These are phyloP conservation scores for Pythium myriotylum DNA, from an alignment of 352 stramenopile genomes.

Conservation along the genomic window DNA sequence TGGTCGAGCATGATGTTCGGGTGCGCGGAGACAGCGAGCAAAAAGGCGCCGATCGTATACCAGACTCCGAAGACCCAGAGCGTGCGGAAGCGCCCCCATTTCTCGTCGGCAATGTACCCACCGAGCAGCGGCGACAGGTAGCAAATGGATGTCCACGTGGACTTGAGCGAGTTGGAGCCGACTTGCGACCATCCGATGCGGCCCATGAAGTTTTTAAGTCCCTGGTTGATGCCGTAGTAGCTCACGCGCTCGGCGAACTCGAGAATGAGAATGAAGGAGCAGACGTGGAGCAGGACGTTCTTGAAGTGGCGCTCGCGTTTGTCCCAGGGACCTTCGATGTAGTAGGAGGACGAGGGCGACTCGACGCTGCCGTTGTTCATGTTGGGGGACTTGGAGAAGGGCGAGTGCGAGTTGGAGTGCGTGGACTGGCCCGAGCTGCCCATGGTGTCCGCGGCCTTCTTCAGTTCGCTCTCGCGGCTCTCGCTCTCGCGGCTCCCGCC, in stretches of 20 bases:
- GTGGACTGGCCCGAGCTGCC: slow-evolving; percentile 28
- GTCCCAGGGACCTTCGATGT: slow-evolving; percentile 78
- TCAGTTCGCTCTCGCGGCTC: not conserved
- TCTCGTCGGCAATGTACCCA: slow-evolving; percentile 87
- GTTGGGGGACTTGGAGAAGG: slow-evolving; percentile 52
- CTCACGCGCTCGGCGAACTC: slow-evolving; percentile 78
- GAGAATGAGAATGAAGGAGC: slow-evolving; percentile 86
- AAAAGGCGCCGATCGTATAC: slow-evolving; percentile 74
- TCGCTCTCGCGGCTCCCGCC: not conserved
- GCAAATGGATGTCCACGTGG: slow-evolving; percentile 87
- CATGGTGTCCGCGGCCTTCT: slow-evolving; percentile 11
- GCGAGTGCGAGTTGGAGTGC: slow-evolving; percentile 52
- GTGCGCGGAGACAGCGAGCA: slow-evolving; percentile 69
- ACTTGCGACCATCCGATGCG: slow-evolving; percentile 74
- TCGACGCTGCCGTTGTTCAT: slow-evolving; percentile 40
- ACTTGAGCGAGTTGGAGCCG: slow-evolving; percentile 87
- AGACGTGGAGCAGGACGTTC: slow-evolving; percentile 84
- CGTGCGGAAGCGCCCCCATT: slow-evolving; percentile 85
- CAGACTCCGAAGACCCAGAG: slow-evolving; percentile 81
- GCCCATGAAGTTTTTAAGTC: slow-evolving; percentile 88
- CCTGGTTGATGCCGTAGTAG: slow-evolving; percentile 90
- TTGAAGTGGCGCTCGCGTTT: slow-evolving; percentile 78
- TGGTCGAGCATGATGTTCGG: slow-evolving; percentile 55
- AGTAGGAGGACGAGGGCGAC: slow-evolving; percentile 58
- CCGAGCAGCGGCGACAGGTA: slow-evolving; percentile 83